phyloP scores from a whole-genome alignment of 306 rosid species.

The Quercus robur region DNA sequence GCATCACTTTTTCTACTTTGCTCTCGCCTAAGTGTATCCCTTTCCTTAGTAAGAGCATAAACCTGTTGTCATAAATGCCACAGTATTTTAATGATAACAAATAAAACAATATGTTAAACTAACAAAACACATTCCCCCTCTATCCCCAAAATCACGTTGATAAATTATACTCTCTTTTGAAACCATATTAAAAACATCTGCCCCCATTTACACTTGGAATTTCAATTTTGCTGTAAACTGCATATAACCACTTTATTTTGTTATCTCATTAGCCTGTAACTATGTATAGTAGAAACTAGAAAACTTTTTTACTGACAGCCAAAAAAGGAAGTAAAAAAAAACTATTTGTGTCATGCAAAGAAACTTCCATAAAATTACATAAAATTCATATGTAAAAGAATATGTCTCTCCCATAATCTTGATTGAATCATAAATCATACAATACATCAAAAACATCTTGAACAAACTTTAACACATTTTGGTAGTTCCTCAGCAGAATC shows the following conservation, averaged over 20 bases:
- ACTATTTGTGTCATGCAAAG: too few species aligned
- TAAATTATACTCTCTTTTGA: not conserved
- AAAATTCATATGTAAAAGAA: not conserved
- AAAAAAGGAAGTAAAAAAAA: not conserved
- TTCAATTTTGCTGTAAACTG: not conserved
- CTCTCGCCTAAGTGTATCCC: conserved; percentile 94
- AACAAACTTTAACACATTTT: not conserved
- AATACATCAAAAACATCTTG: not conserved
- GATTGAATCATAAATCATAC: not conserved
- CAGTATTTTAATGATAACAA: conserved; percentile 10
- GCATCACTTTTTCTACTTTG: conserved; percentile 96
- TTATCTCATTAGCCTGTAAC: not conserved
- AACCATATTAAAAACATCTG: not conserved
- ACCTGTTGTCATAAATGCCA: conserved; percentile 49
- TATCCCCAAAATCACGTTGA: not conserved
- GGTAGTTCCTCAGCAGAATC: not conserved
- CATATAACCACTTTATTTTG: not conserved
- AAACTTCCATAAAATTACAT: not conserved
- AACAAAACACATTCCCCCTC: not conserved
- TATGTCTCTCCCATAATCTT: not conserved
- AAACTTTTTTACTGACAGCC: not conserved
- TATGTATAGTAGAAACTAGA: not conserved
- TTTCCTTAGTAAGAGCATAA: conserved; percentile 95
- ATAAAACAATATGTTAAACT: conserved; percentile 8
- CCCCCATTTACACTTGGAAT: not conserved